Evolutionary conservation across 2,329 filamentous ascomycete genomes (phyloP).

Genomic region (Rasamsonia emersonii): DNA sequence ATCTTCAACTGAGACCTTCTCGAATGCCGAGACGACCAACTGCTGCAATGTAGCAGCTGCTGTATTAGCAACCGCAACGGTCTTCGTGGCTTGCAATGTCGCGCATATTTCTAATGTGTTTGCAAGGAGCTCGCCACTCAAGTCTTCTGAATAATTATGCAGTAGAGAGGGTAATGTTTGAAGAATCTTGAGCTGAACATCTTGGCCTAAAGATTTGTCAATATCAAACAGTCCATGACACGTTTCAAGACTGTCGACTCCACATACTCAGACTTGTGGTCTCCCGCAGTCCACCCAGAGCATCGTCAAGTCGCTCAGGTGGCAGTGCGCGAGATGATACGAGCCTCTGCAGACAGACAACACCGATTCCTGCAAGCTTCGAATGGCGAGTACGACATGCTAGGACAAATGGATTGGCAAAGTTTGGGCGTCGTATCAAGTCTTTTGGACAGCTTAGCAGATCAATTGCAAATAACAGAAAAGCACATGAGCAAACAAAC

Average conservation of each 20-base stretch:
- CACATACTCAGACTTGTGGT: conserved; percentile 61
- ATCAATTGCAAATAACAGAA: conserved; percentile 6
- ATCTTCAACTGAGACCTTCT: conserved; percentile 79
- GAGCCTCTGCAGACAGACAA: conserved; percentile 80
- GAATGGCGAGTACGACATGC: conserved; percentile 84
- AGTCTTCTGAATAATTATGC: conserved; percentile 77
- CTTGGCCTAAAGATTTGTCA: conserved; percentile 48
- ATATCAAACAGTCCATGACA: conserved; percentile 6
- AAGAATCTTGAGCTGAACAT: conserved; percentile 92
- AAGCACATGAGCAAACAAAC: conserved; percentile 33
- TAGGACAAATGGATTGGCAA: conserved; percentile 88
- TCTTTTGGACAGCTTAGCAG: conserved; percentile 50
- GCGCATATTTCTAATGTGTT: conserved; percentile 85
- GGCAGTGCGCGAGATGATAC: conserved; percentile 76
- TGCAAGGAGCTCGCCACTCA: conserved; percentile 73
- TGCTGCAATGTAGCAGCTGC: conserved; percentile 95
- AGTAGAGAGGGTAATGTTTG: conserved; percentile 83
- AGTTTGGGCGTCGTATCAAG: conserved; percentile 69
- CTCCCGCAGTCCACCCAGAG: conserved; percentile 79
- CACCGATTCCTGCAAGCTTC: conserved; percentile 80
- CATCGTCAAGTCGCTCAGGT: conserved; percentile 68
- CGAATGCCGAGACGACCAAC: conserved; percentile 83
- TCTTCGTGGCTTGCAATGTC: conserved; percentile 82
- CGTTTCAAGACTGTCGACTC: not conserved
- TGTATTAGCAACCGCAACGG: conserved; percentile 87